Base-by-base conservation (phyloP, 352 stramenopile species). In the Globisporangium okanoganense region DNA sequence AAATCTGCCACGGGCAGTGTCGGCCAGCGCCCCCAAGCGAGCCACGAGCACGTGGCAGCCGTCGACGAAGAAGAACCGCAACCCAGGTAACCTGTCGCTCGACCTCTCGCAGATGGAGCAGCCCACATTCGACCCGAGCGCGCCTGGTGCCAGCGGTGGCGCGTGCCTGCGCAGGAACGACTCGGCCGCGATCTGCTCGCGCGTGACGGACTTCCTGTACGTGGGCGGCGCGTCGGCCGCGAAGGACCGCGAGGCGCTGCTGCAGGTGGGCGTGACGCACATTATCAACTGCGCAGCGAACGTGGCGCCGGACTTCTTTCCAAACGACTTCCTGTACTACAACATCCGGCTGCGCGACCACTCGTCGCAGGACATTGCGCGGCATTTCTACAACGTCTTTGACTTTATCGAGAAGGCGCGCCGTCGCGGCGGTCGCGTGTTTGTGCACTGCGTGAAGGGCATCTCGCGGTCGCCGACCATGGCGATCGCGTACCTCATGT, bases 401-500 rank as follows among this genome's bases (percentile, higher is more conserved):
- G 84, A 96, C 64, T 96, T 94, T 40, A 95, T 96, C 45, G 87
- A 96, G 63, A 76, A 72, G 31, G 87, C 85, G 29, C 79, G 86
- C 3, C 70, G 77, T 16, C 58, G 68, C 35, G 78, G 82, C 27
- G 85, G 87, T 24, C 87, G 89, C 48, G 76, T 95, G 27, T 94
- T 95, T 56, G 73, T 96, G 57, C 87, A 96, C 54, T 96, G 87
- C 58, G 72, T 96, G 5, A 96, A 96, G 54, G 87, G 87, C 56
- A 96, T 96, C 41, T 96, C 87, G 27, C 73, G 87, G 36, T 96
- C 87, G 1, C 87, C 87, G 18, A 92, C 87, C 1, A 92, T 96
- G 75, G 84, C 85, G 10, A 95, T 96, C 56, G 87, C 85, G 56
- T 94, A 96, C 57, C 72, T 96, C 55, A 95, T 96, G 87, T 94